Conservation (phyloP, 306 rosid genomes). For the Pterocarpus santalinus region DNA sequence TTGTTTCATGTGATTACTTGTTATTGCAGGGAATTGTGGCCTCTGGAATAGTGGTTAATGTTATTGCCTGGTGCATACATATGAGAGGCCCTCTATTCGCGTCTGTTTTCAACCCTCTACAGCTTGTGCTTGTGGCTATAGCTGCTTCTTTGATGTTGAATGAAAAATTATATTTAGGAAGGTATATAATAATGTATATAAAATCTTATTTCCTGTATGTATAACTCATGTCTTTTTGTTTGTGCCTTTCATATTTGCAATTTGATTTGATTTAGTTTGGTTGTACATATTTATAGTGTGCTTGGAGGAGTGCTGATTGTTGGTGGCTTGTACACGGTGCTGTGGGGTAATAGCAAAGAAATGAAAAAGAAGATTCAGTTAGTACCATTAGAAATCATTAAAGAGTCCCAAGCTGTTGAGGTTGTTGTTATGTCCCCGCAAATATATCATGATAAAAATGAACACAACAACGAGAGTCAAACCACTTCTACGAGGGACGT, state of each 20-base stretch:
- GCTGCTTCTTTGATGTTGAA: constrained; percentile 42
- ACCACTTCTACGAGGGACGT: neutral
- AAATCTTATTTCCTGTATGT: too few species aligned
- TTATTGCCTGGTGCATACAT: constrained; percentile 43
- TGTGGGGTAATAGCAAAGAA: constrained; percentile 46
- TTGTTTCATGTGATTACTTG: neutral
- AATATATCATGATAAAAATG: neutral
- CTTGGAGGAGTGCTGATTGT: constrained; percentile 32
- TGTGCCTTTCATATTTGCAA: neutral
- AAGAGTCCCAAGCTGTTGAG: neutral
- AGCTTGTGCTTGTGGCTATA: constrained; percentile 46
- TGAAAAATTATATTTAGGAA: constrained; percentile 47
- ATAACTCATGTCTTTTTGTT: too few species aligned
- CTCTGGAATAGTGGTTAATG: constrained; percentile 38
- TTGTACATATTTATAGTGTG: constrained; percentile 8
- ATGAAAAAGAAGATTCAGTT: neutral
- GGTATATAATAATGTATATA: neutral
- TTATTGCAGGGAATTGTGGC: constrained; percentile 45
- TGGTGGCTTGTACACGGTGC: constrained; percentile 38
- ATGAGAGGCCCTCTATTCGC: constrained; percentile 50
- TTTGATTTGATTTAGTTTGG: neutral
- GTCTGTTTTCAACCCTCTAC: constrained; percentile 45
- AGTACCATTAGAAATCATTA: neutral
- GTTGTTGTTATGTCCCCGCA: neutral
- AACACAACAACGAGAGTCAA: neutral